phyloP scores from a whole-genome alignment of 495 filamentous ascomycete genomes.

The Tuber melanosporum region DNA sequence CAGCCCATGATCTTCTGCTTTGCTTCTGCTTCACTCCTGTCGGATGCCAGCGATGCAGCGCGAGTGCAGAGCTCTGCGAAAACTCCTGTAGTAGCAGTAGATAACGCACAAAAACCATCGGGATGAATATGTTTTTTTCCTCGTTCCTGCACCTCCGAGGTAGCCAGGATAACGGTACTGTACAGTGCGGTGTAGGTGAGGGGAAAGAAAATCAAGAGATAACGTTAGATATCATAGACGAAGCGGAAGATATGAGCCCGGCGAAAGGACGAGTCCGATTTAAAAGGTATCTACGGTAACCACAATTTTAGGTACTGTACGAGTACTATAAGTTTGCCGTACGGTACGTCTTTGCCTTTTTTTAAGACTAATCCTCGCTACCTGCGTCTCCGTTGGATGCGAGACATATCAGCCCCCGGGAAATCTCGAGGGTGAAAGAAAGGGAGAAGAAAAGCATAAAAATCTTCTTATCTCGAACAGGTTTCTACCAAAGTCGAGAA shows the following conservation, averaged over 20 bases:
- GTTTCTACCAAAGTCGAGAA: neutral
- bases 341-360: neutral
- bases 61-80: neutral
- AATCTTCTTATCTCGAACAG: neutral
- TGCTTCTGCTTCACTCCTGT: neutral
- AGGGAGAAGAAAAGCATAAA: neutral
- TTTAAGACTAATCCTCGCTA: neutral
- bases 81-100: neutral
- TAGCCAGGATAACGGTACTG: slow-evolving; percentile 10
- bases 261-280: slow-evolving; percentile 27
- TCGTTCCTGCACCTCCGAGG: slow-evolving; percentile 2
- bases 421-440: neutral
- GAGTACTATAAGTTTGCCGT: slow-evolving; percentile 4
- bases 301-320: slow-evolving; percentile 2
- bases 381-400: neutral
- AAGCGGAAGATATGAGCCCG: slow-evolving; percentile 18
- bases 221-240: neutral
- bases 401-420: slow-evolving; percentile 1
- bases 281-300: slow-evolving; percentile 30
- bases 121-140: neutral
- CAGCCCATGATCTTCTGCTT: neutral
- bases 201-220: neutral
- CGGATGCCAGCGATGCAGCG: neutral
- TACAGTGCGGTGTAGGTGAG: slow-evolving; percentile 17
- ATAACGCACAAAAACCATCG: neutral